Conservation (phyloP, 2,329 filamentous ascomycete species). For the Penicillium thymicola region DNA sequence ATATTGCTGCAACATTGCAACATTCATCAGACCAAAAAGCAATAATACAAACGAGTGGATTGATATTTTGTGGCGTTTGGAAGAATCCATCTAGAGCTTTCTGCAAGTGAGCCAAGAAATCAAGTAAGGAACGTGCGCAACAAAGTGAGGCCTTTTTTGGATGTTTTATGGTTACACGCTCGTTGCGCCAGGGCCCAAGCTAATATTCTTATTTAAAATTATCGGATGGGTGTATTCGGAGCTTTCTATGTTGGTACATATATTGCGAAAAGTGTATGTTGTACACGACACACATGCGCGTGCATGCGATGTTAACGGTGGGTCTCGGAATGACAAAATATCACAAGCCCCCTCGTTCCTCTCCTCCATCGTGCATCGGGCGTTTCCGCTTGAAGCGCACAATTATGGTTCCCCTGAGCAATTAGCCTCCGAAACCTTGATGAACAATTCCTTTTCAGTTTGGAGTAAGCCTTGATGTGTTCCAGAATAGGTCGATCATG, state of each 20-base stretch:
- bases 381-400: not conserved
- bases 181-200: not conserved
- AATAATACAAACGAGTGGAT: not conserved
- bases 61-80: not conserved
- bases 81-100: not conserved
- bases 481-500: not conserved
- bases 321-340: slow-evolving; percentile 1
- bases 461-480: not conserved
- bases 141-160: not conserved
- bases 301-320: not conserved
- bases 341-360: not conserved
- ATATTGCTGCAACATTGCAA: not conserved
- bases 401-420: not conserved
- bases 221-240: not conserved
- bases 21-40: not conserved
- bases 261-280: not conserved
- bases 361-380: not conserved
- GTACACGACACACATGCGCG: not conserved
- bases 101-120: slow-evolving; percentile 4
- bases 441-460: not conserved
- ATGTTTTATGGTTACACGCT: not conserved
- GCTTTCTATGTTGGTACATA: not conserved
- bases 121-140: not conserved
- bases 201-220: not conserved
- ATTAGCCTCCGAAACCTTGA: not conserved